Conservation (phyloP, 1,284 basidiomycete species). For the Papiliotrema flavescens region DNA sequence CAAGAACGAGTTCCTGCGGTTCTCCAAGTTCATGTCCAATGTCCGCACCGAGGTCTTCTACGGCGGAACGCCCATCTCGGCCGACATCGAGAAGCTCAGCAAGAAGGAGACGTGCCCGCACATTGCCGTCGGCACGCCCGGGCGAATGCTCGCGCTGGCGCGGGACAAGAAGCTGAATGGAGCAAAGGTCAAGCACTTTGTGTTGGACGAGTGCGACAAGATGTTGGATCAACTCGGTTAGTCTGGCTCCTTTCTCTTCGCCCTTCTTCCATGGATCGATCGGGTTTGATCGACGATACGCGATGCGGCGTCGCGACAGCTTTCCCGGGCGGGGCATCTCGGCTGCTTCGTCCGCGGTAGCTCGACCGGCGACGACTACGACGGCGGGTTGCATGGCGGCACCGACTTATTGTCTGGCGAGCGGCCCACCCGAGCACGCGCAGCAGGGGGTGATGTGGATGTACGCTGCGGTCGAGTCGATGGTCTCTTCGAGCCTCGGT, state of each 20-base stretch:
- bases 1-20: constrained; percentile 98
- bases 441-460: too few species aligned
- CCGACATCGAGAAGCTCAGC: constrained; percentile 90
- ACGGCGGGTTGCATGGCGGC: not conserved
- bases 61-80: constrained; percentile 90
- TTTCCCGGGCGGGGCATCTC: constrained; percentile 22
- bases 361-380: not conserved
- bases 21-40: constrained; percentile 99
- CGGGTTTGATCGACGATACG: not conserved
- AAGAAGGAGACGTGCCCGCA: constrained; percentile 98
- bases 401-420: not conserved
- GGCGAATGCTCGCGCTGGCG: constrained; percentile 86
- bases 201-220: constrained; percentile 99
- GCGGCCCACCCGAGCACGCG: not conserved
- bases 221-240: constrained; percentile 99
- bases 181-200: constrained; percentile 96
- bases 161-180: constrained; percentile 90
- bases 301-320: not conserved
- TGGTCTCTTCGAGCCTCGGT: not conserved
- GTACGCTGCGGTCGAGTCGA: too few species aligned
- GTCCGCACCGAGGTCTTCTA: constrained; percentile 97
- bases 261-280: constrained; percentile 1
- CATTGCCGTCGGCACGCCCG: constrained; percentile 97
- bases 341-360: constrained; percentile 24
- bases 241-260: constrained; percentile 58